phyloP scores from a whole-genome alignment of 1,284 basidiomycete genomes.

The Phenoliferia sp. region DNA sequence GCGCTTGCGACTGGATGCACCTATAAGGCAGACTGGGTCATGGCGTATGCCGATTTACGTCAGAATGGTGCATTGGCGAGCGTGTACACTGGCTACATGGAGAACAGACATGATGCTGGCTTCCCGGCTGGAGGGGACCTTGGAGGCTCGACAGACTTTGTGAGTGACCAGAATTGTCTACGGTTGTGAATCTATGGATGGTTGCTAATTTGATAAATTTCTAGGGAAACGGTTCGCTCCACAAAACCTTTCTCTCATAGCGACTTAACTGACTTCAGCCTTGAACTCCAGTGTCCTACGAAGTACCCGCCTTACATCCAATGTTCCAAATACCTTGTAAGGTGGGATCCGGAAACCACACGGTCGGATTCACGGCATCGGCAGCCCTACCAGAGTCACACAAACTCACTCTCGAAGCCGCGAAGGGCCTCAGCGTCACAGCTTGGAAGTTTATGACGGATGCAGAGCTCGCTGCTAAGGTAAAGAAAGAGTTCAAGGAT shows the following conservation, averaged over 20 bases:
- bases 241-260: not conserved
- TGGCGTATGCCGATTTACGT: slow-evolving; percentile 35
- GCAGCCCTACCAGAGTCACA: not conserved
- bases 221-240: not conserved
- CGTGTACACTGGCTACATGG: slow-evolving; percentile 36
- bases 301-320: slow-evolving; percentile 41
- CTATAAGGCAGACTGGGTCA: slow-evolving; percentile 47
- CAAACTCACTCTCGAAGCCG: slow-evolving; percentile 40
- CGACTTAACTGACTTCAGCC: not conserved
- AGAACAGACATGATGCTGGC: slow-evolving; percentile 20
- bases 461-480: slow-evolving; percentile 27
- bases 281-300: slow-evolving; percentile 40
- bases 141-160: slow-evolving; percentile 1
- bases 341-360: not conserved
- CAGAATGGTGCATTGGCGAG: slow-evolving; percentile 31
- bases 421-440: slow-evolving; percentile 41
- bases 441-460: slow-evolving; percentile 42
- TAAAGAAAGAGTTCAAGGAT: slow-evolving; percentile 1
- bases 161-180: not conserved
- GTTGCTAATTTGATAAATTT: not conserved
- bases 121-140: not conserved
- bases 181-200: not conserved
- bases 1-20: slow-evolving; percentile 64
- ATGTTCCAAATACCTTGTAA: slow-evolving; percentile 39
- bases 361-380: not conserved